Evolutionary conservation across 1,284 basidiomycete species (phyloP), one percentile per base, ranked within the genome.

Genomic region (Fomitopsis betulina): DNA sequence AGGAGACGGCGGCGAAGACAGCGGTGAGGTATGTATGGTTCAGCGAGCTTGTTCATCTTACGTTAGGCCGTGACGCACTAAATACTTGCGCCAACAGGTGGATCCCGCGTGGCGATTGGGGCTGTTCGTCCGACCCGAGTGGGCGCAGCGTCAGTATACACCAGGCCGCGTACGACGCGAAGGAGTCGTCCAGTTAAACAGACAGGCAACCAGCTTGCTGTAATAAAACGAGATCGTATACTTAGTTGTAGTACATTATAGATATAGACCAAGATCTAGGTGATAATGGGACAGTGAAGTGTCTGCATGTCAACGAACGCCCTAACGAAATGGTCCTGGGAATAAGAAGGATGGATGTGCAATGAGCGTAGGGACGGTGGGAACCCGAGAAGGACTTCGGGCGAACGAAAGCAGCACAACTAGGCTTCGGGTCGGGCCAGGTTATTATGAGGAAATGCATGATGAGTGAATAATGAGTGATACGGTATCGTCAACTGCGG

Each of bases 31-130:
- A 72, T 62, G 85, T 74, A n/a, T 53, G 49, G 63, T 64, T 64
- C 62, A 32, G 17, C 64, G 35, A 23, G 17, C 35, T 19, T 19
- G 32, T 23, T 35, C 33, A 51, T 51, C 32, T 54, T 39, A 39
- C 47, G 30, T 54, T 53, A 55, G 51, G 49, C 53, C 53, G 15
- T 38, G n/a, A 19, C 40, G 13, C 23, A 25, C 37, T 55, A 21
- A 45, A 42, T 45, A n/a, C 21, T 37, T 56, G 52, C 71, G 25
- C 45, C 25, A 8, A 30, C 45, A 90, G 89, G 63, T 96, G 93
- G 94, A 88, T 96, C 71, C 94, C 93, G 43, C 86, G 94, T 66
- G 91, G 89, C 54, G 96, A 98, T 72, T 99, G 96, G 96, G 96
- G 96, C 57, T 98, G 97, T 70, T 81, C 92, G 3, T 76, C 91